Percentiles rank a stretch among this genome's conserved stretches.
Evolutionary conservation across 495 filamentous ascomycete species (phyloP).

Genomic region (Tuber magnatum): DNA sequence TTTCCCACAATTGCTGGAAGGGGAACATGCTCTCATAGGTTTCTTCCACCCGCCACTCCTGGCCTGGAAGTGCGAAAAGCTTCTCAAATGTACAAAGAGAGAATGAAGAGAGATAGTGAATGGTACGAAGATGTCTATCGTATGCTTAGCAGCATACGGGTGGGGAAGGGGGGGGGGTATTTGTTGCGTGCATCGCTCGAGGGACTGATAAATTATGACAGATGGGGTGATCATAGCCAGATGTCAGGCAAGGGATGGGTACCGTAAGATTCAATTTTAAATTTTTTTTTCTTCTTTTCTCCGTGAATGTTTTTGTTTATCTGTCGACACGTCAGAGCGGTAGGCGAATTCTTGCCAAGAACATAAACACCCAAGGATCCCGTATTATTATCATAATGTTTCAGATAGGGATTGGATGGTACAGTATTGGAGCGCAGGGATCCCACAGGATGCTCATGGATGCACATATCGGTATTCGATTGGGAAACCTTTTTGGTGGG

Average conservation of each 20-base stretch:
- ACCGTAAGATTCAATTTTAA: background rate
- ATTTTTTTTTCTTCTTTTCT: slow-evolving; percentile 6
- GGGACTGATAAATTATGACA: background rate
- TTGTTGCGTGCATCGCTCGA: background rate
- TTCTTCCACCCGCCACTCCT: background rate
- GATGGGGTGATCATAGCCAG: background rate
- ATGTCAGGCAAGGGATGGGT: background rate
- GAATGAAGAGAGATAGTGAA: background rate
- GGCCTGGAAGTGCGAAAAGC: background rate
- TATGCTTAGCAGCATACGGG: background rate
- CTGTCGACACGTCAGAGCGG: background rate
- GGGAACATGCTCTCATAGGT: background rate
- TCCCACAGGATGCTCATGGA: background rate
- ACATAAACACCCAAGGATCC: background rate
- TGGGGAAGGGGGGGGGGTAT: background rate
- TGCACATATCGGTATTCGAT: background rate
- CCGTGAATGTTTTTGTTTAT: slow-evolving; percentile 4
- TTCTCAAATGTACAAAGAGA: background rate
- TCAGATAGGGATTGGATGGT: background rate
- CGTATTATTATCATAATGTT: background rate
- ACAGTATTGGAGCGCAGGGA: background rate
- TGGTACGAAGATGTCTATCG: background rate
- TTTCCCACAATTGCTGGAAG: background rate
- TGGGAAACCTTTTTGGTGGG: background rate
- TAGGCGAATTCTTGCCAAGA: background rate